phyloP scores from a whole-genome alignment of 129 eudicot species.

The Rutidosis leptorrhynchoides region DNA sequence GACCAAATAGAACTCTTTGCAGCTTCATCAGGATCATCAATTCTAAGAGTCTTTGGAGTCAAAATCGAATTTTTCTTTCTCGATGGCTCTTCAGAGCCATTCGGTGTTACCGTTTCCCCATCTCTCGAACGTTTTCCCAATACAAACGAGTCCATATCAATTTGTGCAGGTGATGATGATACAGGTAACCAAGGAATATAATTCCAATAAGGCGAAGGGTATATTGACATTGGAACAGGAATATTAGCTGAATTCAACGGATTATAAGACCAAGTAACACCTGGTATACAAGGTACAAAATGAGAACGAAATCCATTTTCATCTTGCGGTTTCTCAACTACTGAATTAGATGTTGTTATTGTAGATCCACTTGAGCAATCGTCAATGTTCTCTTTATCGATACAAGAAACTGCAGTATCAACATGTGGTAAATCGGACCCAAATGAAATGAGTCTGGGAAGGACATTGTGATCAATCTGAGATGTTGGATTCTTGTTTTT shows the following conservation, averaged over 20 bases:
- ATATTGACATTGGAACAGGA: constrained; percentile 54
- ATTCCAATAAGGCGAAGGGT: constrained; percentile 70
- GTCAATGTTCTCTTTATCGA: constrained; percentile 36
- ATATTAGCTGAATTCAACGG: constrained; percentile 54
- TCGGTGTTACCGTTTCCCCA: constrained; percentile 43
- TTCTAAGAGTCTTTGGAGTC: constrained; percentile 72
- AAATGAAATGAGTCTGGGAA: constrained; percentile 35
- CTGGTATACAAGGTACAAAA: constrained; percentile 37
- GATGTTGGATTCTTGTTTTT: constrained; percentile 57
- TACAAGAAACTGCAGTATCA: constrained; percentile 26
- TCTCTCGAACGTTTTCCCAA: constrained; percentile 66
- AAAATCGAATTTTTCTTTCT: constrained; percentile 39
- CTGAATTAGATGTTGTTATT: constrained; percentile 40
- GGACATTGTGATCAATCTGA: constrained; percentile 36
- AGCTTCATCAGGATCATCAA: constrained; percentile 92
- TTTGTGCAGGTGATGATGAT: constrained; percentile 28
- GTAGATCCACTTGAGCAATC: constrained; percentile 55
- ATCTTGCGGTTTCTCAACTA: constrained; percentile 30
- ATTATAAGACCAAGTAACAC: constrained; percentile 44
- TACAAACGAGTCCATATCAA: constrained; percentile 33
- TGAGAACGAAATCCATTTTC: constrained; percentile 42
- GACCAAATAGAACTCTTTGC: constrained; percentile 81
- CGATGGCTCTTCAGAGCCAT: constrained; percentile 23
- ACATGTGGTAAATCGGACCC: constrained; percentile 33
- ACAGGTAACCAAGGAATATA: constrained; percentile 48